Evolutionary conservation across 1,284 basidiomycete genomes (phyloP).

Genomic region (Ceratobasidium papillatum): DNA sequence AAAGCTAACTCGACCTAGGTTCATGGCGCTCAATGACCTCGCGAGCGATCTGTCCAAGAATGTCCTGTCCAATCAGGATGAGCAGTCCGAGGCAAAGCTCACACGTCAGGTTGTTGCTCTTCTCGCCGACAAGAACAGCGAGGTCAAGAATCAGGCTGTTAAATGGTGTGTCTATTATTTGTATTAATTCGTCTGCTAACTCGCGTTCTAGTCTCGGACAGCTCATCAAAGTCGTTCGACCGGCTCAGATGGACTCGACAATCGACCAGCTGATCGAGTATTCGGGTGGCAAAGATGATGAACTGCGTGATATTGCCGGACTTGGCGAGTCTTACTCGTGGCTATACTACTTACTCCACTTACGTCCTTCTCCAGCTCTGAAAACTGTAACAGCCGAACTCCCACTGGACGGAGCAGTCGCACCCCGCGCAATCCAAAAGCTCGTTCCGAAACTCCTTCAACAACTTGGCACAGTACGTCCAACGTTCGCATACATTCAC

Average conservation of each 20-base stretch:
- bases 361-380: constrained; percentile 64
- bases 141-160: constrained; percentile 98
- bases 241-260: constrained; percentile 82
- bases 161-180: constrained; percentile 72
- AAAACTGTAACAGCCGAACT: constrained; percentile 95
- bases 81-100: constrained; percentile 80
- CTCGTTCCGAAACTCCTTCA: constrained; percentile 84
- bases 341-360: background rate
- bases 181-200: constrained; percentile 10
- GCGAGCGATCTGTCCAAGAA: constrained; percentile 85
- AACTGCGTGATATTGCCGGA: constrained; percentile 91
- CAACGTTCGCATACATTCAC: constrained; percentile 34
- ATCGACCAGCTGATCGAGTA: constrained; percentile 89
- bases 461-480: constrained; percentile 76
- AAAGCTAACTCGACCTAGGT: constrained; percentile 60
- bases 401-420: constrained; percentile 79
- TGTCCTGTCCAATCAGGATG: constrained; percentile 78
- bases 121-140: constrained; percentile 92
- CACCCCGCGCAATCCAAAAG: constrained; percentile 81
- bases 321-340: constrained; percentile 67
- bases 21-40: constrained; percentile 94
- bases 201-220: constrained; percentile 71
- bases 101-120: constrained; percentile 82
- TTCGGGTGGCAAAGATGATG: constrained; percentile 85
- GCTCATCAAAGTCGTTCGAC: constrained; percentile 85